Conservation (phyloP, 2,329 filamentous ascomycete species). For the Fonsecaea pedrosoi region DNA sequence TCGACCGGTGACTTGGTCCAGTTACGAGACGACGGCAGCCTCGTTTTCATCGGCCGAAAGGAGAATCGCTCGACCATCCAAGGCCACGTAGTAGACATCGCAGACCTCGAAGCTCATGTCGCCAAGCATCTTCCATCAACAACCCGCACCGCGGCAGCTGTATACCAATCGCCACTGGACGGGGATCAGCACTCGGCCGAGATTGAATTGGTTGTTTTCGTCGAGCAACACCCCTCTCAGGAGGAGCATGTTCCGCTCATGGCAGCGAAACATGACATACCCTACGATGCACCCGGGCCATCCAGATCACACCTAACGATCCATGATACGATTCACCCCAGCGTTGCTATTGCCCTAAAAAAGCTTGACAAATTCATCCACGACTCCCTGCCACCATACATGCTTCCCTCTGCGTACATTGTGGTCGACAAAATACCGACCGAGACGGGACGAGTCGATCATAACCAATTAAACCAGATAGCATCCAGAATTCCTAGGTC, state of each 20-base stretch:
- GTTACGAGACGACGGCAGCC: slow-evolving; percentile 41
- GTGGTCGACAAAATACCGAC: slow-evolving; percentile 44
- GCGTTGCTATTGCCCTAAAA: slow-evolving; percentile 44
- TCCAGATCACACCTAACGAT: slow-evolving; percentile 37
- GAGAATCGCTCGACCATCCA: slow-evolving; percentile 38
- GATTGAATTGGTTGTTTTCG: slow-evolving; percentile 4
- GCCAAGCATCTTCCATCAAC: slow-evolving; percentile 46
- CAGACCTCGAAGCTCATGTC: slow-evolving; percentile 47
- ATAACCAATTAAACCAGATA: slow-evolving; percentile 49
- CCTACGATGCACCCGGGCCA: slow-evolving; percentile 25
- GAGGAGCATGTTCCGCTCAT: slow-evolving; percentile 44
- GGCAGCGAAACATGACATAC: slow-evolving; percentile 39
- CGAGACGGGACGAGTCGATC: slow-evolving; percentile 44
- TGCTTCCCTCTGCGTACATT: slow-evolving; percentile 56
- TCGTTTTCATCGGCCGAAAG: slow-evolving; percentile 46
- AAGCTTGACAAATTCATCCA: slow-evolving; percentile 53
- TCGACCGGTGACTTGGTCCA: slow-evolving; percentile 46
- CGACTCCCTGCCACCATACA: slow-evolving; percentile 55
- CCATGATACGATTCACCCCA: slow-evolving; percentile 32
- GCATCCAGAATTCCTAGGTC: slow-evolving; percentile 46
- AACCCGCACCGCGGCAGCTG: slow-evolving; percentile 4
- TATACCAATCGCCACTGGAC: slow-evolving; percentile 23
- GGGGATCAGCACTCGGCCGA: slow-evolving; percentile 43
- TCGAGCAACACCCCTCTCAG: slow-evolving; percentile 7
- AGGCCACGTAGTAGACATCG: slow-evolving; percentile 42